These are phyloP conservation scores for Coemansia sp. DNA, from an alignment of 192 early-diverging fungal genomes.

Conservation along the genomic window DNA sequence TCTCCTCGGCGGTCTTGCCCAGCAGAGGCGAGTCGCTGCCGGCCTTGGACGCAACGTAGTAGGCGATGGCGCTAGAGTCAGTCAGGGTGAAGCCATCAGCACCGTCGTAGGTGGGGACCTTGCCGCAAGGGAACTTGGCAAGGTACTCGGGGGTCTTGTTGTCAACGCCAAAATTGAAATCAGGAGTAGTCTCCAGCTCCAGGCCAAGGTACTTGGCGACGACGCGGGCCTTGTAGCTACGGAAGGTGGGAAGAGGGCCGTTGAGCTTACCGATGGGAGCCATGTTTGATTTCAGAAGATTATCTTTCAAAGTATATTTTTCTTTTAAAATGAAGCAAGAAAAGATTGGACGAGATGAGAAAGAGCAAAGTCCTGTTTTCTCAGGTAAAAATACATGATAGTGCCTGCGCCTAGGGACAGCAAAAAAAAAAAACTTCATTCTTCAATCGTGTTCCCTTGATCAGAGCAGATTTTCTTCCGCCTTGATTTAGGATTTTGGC, in stretches of 20 bases:
- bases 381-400: too few species aligned
- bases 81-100: conserved; percentile 71
- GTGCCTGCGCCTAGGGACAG: too few species aligned
- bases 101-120: conserved; percentile 86
- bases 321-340: not conserved
- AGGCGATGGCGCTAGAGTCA: conserved; percentile 90
- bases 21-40: conserved; percentile 55
- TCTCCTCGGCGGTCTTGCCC: conserved; percentile 60
- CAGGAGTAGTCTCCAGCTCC: conserved; percentile 62
- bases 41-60: conserved; percentile 64
- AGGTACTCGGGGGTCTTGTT: conserved; percentile 81
- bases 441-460: too few species aligned
- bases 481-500: too few species aligned
- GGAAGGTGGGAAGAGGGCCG: conserved; percentile 31
- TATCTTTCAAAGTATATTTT: not conserved
- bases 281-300: conserved; percentile 16
- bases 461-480: too few species aligned
- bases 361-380: not conserved
- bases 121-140: conserved; percentile 90
- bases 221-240: conserved; percentile 66
- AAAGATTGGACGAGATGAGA: not conserved
- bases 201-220: conserved; percentile 77
- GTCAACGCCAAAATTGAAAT: conserved; percentile 66
- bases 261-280: conserved; percentile 45
- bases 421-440: too few species aligned